Evolutionary conservation across 1,139 yeast genomes (phyloP), one percentile per base, ranked within the genome.

Genomic region (Suhomyces chickasaworum): DNA sequence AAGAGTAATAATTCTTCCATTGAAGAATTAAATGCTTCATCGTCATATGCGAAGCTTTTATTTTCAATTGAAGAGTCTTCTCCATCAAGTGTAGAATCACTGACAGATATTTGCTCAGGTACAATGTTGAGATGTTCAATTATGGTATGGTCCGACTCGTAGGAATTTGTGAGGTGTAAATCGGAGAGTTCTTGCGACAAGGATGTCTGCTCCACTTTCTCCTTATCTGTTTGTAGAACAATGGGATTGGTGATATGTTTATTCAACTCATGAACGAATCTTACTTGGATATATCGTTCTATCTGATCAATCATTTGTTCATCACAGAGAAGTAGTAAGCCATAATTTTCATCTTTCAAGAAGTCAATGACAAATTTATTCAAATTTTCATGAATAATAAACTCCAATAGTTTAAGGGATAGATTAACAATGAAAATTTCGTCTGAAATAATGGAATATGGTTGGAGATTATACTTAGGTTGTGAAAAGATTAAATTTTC

Each of bases 341-440:
- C 62, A 48, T 64, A 66, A 42, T 60, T 63, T 32, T 69, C 73
- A 51, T 73, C 74, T 31, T 66, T 59, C 23, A 62, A 45, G 47
- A 68, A 71, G 15, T 59, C 64, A 3, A 70, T 53, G n/a, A 49
- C 44, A 1, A 64, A 47, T 9, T 55, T 56, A 22, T 50, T 44
- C 16, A 41, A 40, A 18, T 58, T 52, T 2, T 50, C 42, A 12
- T 52, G 41, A 34, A 53, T 44, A 36, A 44, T 42, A 32, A 66
- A 59, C 27, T 61, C 50, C 44, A 49, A 36, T 37, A 49, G 49
- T 41, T 55, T 56, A 45, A 73, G 57, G 7, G 55, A 54, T 22
- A 71, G 54, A 33, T 59, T 64, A 4, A 71, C 75, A 13, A 73
- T 65, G 49, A 71, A 73, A 10, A 69, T 58, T 47, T 72, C 77